Evolutionary conservation across 176 grass and related monocot genomes (phyloP), one percentile per base, ranked within the genome.

Genomic region (Bothriochloa decipiens): DNA sequence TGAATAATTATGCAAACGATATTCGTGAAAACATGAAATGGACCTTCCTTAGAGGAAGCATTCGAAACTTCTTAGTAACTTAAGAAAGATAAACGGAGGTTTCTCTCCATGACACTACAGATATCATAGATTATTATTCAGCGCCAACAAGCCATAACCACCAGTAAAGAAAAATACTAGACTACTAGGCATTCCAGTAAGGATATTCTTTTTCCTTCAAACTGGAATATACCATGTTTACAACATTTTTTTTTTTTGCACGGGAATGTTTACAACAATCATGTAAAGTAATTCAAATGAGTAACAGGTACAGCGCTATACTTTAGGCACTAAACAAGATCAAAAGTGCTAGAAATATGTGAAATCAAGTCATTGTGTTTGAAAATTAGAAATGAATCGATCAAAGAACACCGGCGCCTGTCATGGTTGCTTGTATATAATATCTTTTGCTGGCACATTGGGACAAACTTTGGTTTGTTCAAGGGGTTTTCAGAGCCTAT

Each of bases 81-180:
- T 3, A 28, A 47, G 7, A 74, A 74, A 50, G 8, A 27, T 74
- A 29, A 52, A 52, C 27, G 26, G 26, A 33, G 8, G 29, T 52
- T 74, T 74, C 8, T 45, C 45, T 20, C 45, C 26, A 74, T 52
- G 45, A 47, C 4, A 6, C 15, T 52, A 15, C 16, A 52, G 72
- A 74, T 74, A 75, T 16, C 27, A 32, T 27, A 74, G 26, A 74
- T 74, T 10, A 77, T 33, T 64, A 62, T 33, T 76, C 22, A 88
- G 65, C 35, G 42, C 17, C 40, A 77, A 49, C n/a, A 63, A 83
- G 39, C 40, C 49, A 88, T 68, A 69, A n/a, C n/a, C n/a, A 22
- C 20, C 2, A 17, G 26, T 63, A 77, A 7, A 26, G 42, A 37
- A 72, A 78, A 71, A 78, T 50, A 84, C 33, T 55, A 33, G 13